Base-by-base conservation (phyloP, 257 asterid species). In the Plantago major region DNA sequence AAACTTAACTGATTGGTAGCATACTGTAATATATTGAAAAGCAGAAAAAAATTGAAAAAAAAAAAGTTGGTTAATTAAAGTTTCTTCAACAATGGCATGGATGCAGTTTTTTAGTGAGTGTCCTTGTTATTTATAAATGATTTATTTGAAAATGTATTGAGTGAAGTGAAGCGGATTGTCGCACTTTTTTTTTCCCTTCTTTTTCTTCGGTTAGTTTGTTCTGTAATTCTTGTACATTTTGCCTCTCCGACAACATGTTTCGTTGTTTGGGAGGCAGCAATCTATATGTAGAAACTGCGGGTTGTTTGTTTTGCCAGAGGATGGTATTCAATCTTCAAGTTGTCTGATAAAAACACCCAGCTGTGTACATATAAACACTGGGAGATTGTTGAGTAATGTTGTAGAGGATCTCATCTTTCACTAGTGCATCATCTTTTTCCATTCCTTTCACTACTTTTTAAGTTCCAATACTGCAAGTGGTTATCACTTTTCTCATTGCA, bases 71-170 rank as follows among this genome's bases (percentile, higher is more conserved):
- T 68, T 63, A 67, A 53, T 76, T 74, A 67, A 70, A 68, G 72
- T 76, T 68, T 67, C 71, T 67, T 68, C 75, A 65, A 78, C 69
- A 37, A 67, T 67, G 82, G 83, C 90, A 83, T 80, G 97, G 95
- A 90, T 90, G 94, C 90, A 33, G 61, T 66, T 69, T 84, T 83
- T 87, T 87, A 74, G 81, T 67, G 78, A 70, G 96, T 82, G 72
- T 84, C 89, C 93, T 72, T 78, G 88, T 82, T 79, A 45, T 59
- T 44, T 16, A 22, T 66, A 66, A n/a, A 60, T 67, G 40, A 78
- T 74, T 74, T 64, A 67, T 74, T 78, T 71, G 75, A 58, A 62
- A 38, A 33, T 73, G 78, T 65, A 37, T 68, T 16, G 77, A 56
- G 77, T 68, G 81, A 62, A 56, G 77, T 68, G 81, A 62, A 57